Evolutionary conservation across 768 basidiomycete genomes (phyloP).

Genomic region (Jaapia argillacea): DNA sequence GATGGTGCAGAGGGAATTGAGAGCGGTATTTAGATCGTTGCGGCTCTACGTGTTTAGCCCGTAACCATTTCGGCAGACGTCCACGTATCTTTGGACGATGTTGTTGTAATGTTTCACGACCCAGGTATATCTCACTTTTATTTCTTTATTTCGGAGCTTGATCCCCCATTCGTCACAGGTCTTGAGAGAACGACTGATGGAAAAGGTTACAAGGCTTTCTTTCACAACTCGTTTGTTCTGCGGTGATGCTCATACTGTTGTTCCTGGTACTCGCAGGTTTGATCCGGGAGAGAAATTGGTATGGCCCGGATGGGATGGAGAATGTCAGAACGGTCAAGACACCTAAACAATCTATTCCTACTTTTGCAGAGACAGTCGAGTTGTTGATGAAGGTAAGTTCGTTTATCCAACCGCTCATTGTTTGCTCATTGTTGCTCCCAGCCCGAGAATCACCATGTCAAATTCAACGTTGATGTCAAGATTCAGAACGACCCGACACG

Average conservation of each 20-base stretch:
- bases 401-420: constrained; percentile 2
- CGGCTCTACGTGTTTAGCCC: constrained; percentile 15
- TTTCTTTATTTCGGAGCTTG: no score
- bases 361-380: constrained; percentile 75
- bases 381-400: constrained; percentile 61
- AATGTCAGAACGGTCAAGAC: constrained; percentile 62
- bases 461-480: constrained; percentile 90
- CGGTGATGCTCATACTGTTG: no score
- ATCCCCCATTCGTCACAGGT: no score
- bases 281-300: constrained; percentile 42
- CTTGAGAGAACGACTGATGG: constrained; percentile 79
- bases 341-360: constrained; percentile 81
- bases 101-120: constrained; percentile 95
- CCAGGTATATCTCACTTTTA: constrained; percentile 41
- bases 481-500: constrained; percentile 82
- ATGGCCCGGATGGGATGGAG: constrained; percentile 44
- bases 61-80: constrained; percentile 68
- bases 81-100: constrained; percentile 79
- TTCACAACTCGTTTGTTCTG: no score
- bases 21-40: constrained; percentile 63
- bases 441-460: constrained; percentile 69
- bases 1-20: constrained; percentile 97
- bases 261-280: constrained; percentile 43
- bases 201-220: constrained; percentile 49
- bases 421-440: constrained; percentile 15